Percentiles rank a stretch among this genome's conserved stretches.
Evolutionary conservation across 1,284 basidiomycete genomes (phyloP).

Genomic region (Ceratobasidium sp.): DNA sequence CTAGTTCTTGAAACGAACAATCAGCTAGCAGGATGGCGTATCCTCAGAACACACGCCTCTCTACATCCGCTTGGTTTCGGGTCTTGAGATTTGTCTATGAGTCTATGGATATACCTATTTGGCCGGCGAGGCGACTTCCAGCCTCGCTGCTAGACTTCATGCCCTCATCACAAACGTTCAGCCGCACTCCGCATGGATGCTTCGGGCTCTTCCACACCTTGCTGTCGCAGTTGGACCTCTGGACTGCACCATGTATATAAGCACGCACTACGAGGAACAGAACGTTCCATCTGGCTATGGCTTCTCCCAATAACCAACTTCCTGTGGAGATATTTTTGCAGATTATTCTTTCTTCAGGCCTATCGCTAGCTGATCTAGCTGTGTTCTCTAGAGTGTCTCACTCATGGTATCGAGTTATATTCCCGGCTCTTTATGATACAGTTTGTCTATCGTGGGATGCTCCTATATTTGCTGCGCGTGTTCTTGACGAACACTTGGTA

Average conservation of each 20-base stretch:
- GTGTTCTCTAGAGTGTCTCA: slow-evolving; percentile 22
- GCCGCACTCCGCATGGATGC: slow-evolving; percentile 9
- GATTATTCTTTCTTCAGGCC: slow-evolving; percentile 16
- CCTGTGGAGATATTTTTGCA: slow-evolving; percentile 38
- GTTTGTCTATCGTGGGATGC: slow-evolving; percentile 38
- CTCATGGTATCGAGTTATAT: slow-evolving; percentile 34
- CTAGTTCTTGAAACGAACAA: neutral
- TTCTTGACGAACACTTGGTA: slow-evolving; percentile 32
- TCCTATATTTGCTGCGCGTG: slow-evolving; percentile 26
- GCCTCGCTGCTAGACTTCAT: slow-evolving; percentile 30
- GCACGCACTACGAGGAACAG: neutral
- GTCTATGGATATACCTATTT: slow-evolving; percentile 29
- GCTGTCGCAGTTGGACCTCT: neutral
- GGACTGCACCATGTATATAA: slow-evolving; percentile 16
- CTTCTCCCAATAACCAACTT: slow-evolving; percentile 16
- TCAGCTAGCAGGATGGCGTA: neutral
- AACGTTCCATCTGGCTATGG: slow-evolving; percentile 16
- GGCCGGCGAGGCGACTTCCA: slow-evolving; percentile 41
- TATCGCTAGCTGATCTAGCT: neutral
- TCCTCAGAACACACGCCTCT: neutral
- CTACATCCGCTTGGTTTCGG: neutral
- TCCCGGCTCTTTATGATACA: slow-evolving; percentile 22
- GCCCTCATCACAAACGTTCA: slow-evolving; percentile 36
- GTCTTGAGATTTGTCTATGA: slow-evolving; percentile 8
- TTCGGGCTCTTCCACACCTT: slow-evolving; percentile 13